Evolutionary conservation across 768 basidiomycete genomes (phyloP), one percentile per base, ranked within the genome.

Genomic region (Suillus alpinus): DNA sequence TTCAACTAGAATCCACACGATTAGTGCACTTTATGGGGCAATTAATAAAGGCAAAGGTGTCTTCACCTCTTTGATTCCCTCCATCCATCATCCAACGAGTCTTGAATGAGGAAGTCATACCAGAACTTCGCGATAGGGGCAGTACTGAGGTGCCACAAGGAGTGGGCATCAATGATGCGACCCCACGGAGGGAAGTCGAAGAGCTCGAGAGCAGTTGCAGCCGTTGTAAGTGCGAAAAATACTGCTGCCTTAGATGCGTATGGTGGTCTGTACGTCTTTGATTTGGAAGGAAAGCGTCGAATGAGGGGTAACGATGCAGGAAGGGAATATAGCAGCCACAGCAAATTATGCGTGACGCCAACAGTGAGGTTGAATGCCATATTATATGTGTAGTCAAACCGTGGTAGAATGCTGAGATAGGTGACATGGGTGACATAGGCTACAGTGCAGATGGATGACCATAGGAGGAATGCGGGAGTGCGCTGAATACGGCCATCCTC

Each of bases 311-410:
- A 37, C 12, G 77, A 78, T 1, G 77, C 69, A 23, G 83, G 86
- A 50, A 86, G 75, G 3, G 89, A 79, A 74, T 91, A 98, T 13
- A 83, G 58, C 34, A 88, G 69, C 96, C 97, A 98, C 16, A 96
- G 72, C 31, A 83, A 40, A 71, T 96, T 94, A 74, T 98, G 95
- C 1, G 77, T 61, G 37, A 94, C 66, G 2, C 94, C 96, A 61
- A 98, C 65, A 59, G 76, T 64, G 67, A 95, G 74, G 74, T 94
- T 95, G 80, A 92, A 94, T 0, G 79, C 70, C 74, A 96, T 92
- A 79, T 98, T 98, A 79, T 97, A 99, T 7, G 88, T 76, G 72
- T 99, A 98, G 76, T 95, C 89, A 76, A 96, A 97, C 56, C 88
- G 86, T 31, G 88, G 87, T 49, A 87, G 81, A 14, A 87, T 70